Base-by-base conservation (phyloP, 495 filamentous ascomycete genomes). In the Pyrenula massariospora region DNA sequence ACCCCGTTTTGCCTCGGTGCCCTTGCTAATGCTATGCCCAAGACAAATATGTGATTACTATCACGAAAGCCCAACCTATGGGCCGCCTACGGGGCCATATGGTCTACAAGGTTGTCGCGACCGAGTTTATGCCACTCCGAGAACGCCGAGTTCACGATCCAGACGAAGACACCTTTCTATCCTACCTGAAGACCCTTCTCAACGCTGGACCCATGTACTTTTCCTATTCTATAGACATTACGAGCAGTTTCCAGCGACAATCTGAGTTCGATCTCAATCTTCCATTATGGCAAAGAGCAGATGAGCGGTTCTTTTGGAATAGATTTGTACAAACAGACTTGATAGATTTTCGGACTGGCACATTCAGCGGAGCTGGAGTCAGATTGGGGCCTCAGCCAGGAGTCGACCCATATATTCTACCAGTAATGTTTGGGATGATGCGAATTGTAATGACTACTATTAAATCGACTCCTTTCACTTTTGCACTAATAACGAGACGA, bases 291-390 rank as follows among this genome's bases (percentile, higher is more conserved):
- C 83, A 87, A 70, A 75, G 90, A 57, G 88, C 94, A 54, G 93
- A 98, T 70, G 91, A 98, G 62, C 85, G 93, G 54, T 97, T 98
- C 75, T 98, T 96, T 77, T 98, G 92, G 92, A 98, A 98, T 68
- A 83, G 84, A 54, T 94, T 95, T 64, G 74, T 97, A 52, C 88
- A 91, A 68, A 84, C 86, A 2, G 92, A 97, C 60, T 70, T 98
- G 51, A 96, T 98, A 59, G 81, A 95, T 68, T 88, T 95, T 64
- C 83, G 89, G 50, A 75, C 68, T 31, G 77, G 77, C 20, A 68
- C 63, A 48, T 60, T 68, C 52, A 69, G 73, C 58, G 67, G 64
- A 10, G 70, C 66, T 51, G 69, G 69, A 20, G 65, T 74, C 25
- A 81, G 82, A 52, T 78, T 81, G 36, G 83, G 82, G 2, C 79